Evolutionary conservation across 1,284 basidiomycete genomes (phyloP).

Genomic region (Ustilago cynodontis): DNA sequence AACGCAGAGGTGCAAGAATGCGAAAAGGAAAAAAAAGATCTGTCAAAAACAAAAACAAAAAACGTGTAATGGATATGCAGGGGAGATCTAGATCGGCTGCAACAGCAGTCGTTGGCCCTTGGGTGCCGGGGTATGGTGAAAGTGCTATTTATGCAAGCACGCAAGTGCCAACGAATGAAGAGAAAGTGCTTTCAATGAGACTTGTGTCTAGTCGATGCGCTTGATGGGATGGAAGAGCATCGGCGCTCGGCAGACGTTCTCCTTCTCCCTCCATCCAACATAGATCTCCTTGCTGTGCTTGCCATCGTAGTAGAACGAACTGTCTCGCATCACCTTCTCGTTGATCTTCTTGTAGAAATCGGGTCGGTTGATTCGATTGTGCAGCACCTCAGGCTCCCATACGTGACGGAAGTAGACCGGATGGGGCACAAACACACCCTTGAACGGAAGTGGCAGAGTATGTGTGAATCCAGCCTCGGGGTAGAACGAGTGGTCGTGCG

Average conservation of each 20-base stretch:
- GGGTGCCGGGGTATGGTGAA: conserved; percentile 33
- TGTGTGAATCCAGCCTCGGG: conserved; percentile 69
- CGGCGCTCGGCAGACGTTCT: conserved; percentile 67
- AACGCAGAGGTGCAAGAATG: conserved; percentile 8
- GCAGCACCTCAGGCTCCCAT: conserved; percentile 67
- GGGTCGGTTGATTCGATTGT: conserved; percentile 65
- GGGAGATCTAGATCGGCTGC: too few relatives aligned
- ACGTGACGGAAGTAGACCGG: conserved; percentile 70
- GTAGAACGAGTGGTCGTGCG: conserved; percentile 67
- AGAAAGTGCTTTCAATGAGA: background rate
- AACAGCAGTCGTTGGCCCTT: conserved; percentile 11
- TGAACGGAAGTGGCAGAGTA: conserved; percentile 67
- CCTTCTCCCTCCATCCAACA: conserved; percentile 67
- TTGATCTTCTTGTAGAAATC: conserved; percentile 69
- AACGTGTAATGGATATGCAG: conserved; percentile 15
- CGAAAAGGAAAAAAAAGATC: conserved; percentile 13
- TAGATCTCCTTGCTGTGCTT: conserved; percentile 67
- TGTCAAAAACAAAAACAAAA: too few relatives aligned
- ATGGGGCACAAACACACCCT: conserved; percentile 69
- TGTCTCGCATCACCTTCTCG: conserved; percentile 69
- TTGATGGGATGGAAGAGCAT: conserved; percentile 69
- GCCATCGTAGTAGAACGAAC: conserved; percentile 68
- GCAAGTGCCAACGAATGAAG: background rate
- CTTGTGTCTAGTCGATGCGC: conserved; percentile 48
- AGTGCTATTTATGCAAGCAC: conserved; percentile 6